These are phyloP conservation scores for Oryza meyeriana DNA, from an alignment of 176 grass and related monocot species.

Conservation along the genomic window DNA sequence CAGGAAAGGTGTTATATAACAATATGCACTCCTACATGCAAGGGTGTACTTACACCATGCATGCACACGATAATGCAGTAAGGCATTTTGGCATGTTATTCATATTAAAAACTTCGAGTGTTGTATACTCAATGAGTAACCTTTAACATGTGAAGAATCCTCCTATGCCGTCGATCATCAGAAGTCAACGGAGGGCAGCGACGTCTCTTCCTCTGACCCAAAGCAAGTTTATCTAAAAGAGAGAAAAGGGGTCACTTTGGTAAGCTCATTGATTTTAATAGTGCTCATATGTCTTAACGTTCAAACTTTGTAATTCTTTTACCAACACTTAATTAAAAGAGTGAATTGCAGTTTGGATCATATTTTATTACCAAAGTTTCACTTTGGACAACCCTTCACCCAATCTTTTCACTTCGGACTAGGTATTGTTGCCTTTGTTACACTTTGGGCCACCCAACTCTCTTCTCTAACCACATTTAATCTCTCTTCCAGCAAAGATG, in stretches of 20 bases:
- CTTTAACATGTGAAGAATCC: slow-evolving; percentile 82
- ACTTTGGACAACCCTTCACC: no score
- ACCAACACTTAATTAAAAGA: not conserved
- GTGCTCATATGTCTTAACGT: not conserved
- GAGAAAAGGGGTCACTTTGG: slow-evolving; percentile 13
- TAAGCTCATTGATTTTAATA: not conserved
- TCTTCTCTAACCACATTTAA: no score
- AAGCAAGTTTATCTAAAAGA: slow-evolving; percentile 37
- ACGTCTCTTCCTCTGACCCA: slow-evolving; percentile 39
- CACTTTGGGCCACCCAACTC: no score
- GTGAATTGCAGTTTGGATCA: no score
- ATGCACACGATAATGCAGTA: not conserved
- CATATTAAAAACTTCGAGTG: slow-evolving; percentile 19
- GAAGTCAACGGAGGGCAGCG: slow-evolving; percentile 44
- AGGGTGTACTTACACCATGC: not conserved
- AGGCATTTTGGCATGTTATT: slow-evolving; percentile 11
- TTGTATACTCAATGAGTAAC: slow-evolving; percentile 36
- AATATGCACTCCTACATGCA: slow-evolving; percentile 2
- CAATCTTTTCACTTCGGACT: no score
- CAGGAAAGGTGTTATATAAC: slow-evolving; percentile 2
- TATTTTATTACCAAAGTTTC: no score
- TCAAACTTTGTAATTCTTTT: not conserved
- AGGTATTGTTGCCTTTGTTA: no score
- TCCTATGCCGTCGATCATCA: slow-evolving; percentile 58
- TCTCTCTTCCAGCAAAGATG: no score